Percentiles rank a stretch among this genome's conserved stretches.
phyloP scores from a whole-genome alignment of 2,329 filamentous ascomycete genomes.

The Botryosphaeria dothidea region DNA sequence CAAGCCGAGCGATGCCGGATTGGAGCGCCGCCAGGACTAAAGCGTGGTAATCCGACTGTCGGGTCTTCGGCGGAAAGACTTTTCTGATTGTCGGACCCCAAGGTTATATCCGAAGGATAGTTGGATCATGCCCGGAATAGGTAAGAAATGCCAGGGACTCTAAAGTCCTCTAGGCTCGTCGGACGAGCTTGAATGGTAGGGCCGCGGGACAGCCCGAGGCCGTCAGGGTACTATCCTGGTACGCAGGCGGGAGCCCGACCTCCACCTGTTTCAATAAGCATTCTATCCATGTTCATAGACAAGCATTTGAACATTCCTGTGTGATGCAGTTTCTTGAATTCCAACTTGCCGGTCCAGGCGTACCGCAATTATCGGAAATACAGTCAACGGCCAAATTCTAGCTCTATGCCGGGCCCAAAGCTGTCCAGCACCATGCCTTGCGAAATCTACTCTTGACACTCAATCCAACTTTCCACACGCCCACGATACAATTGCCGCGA shows the following conservation, averaged over 20 bases:
- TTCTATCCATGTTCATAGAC: neutral
- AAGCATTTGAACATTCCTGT: too few relatives aligned
- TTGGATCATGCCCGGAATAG: neutral
- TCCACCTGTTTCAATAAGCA: neutral
- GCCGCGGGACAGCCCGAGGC: neutral
- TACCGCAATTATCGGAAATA: too few relatives aligned
- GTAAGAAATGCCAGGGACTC: neutral
- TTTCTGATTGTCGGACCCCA: neutral
- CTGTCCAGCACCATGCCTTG: neutral
- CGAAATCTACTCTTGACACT: neutral
- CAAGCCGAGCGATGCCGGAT: too few relatives aligned
- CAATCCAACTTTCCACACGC: neutral
- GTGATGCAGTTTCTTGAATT: too few relatives aligned
- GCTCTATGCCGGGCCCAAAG: too few relatives aligned
- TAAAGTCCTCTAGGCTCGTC: neutral
- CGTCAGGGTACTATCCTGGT: neutral
- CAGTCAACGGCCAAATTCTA: too few relatives aligned
- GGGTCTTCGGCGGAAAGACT: neutral
- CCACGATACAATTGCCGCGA: too few relatives aligned
- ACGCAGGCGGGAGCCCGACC: neutral
- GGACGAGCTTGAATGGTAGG: neutral
- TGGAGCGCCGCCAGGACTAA: too few relatives aligned
- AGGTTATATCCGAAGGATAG: neutral
- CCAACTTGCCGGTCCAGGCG: too few relatives aligned
- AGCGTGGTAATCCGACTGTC: neutral